Conservation (phyloP, 768 basidiomycete species). For the Boletus vermiculosoides region DNA sequence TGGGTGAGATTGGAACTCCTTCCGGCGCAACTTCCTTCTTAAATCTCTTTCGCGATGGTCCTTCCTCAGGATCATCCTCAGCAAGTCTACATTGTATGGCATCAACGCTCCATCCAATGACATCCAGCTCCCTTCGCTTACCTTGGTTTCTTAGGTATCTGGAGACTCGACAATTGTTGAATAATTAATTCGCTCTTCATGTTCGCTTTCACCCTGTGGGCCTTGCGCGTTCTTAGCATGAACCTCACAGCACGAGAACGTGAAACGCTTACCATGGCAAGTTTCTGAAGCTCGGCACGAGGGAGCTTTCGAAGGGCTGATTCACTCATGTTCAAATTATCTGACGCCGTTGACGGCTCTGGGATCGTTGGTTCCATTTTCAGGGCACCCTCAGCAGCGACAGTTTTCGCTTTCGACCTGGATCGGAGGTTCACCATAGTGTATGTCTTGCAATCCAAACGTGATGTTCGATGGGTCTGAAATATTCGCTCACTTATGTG, state of each 20-base stretch:
- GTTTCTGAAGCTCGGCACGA: conserved; percentile 26
- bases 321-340: conserved; percentile 8
- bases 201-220: conserved; percentile 24
- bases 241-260: background rate
- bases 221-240: conserved; percentile 14
- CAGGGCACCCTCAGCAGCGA: background rate
- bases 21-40: conserved; percentile 1
- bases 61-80: conserved; percentile 8
- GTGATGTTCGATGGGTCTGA: background rate
- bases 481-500: background rate
- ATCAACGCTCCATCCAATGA: background rate
- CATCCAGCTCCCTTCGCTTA: background rate
- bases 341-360: background rate
- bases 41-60: conserved; percentile 16
- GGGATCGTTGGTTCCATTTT: background rate
- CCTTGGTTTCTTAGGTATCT: conserved; percentile 11
- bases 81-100: background rate
- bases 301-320: conserved; percentile 23
- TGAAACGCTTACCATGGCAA: conserved; percentile 21
- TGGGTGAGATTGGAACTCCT: background rate
- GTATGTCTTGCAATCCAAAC: background rate
- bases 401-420: conserved; percentile 7
- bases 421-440: conserved; percentile 9
- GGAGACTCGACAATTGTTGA: conserved; percentile 14
- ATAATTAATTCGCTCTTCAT: conserved; percentile 29